These are phyloP conservation scores for Polygonum maritimum DNA, from an alignment of 148 eudicot genomes.

Conservation along the genomic window DNA sequence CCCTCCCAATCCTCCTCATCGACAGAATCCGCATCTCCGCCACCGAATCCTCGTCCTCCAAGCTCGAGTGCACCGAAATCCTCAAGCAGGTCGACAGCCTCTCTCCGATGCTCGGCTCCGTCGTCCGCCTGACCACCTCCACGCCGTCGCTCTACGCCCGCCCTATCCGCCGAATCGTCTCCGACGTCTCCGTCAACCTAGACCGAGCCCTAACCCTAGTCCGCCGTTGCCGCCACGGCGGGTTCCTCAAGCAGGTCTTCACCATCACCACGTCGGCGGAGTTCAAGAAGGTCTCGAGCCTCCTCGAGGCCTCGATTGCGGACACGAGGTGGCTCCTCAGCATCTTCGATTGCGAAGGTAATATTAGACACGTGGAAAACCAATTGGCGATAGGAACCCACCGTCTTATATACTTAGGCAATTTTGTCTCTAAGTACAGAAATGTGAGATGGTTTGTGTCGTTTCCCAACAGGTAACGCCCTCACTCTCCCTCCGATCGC, in stretches of 20 bases:
- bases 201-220: constrained; percentile 48
- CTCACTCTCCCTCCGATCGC: constrained; percentile 58
- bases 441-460: too few species aligned
- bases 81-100: constrained; percentile 43
- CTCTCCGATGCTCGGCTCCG: constrained; percentile 51
- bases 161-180: constrained; percentile 52
- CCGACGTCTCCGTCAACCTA: constrained; percentile 43
- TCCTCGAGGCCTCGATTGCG: constrained; percentile 47
- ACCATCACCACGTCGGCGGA: constrained; percentile 53
- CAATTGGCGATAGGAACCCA: too few species aligned
- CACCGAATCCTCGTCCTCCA: constrained; percentile 51
- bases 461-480: not conserved
- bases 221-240: constrained; percentile 49
- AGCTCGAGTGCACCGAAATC: constrained; percentile 47
- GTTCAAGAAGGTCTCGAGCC: constrained; percentile 46
- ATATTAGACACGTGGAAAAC: too few species aligned
- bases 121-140: constrained; percentile 37
- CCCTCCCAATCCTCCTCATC: constrained; percentile 42
- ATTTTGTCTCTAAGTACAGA: too few species aligned
- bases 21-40: constrained; percentile 49
- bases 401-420: too few species aligned
- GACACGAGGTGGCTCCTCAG: constrained; percentile 56
- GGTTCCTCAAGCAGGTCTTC: constrained; percentile 47
- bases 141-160: constrained; percentile 53
- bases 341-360: constrained; percentile 29